phyloP scores from a whole-genome alignment of 108 stramenopile genomes.

The Conticribra weissflogii region DNA sequence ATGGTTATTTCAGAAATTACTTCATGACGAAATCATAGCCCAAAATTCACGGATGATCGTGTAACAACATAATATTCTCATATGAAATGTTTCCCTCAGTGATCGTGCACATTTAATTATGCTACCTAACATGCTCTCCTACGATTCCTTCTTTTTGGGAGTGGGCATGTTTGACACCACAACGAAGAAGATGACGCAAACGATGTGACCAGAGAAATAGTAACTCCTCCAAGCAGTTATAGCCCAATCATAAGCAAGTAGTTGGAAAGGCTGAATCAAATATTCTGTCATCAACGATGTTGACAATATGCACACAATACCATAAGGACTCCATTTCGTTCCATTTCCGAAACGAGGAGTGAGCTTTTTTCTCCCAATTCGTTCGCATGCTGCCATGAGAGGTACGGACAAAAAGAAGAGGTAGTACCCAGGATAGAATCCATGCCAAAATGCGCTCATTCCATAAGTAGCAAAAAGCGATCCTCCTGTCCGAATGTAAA shows the following conservation, averaged over 20 bases:
- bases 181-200: slow-evolving; percentile 61
- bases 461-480: slow-evolving; percentile 86
- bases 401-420: slow-evolving; percentile 93
- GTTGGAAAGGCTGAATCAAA: slow-evolving; percentile 79
- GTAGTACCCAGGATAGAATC: slow-evolving; percentile 98
- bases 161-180: slow-evolving; percentile 62
- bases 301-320: slow-evolving; percentile 65
- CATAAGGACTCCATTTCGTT: slow-evolving; percentile 74
- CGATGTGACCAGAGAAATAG: slow-evolving; percentile 84
- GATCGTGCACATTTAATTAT: no score
- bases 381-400: slow-evolving; percentile 77
- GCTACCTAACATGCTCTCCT: no score
- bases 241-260: slow-evolving; percentile 75
- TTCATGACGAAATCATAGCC: no score
- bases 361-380: slow-evolving; percentile 87
- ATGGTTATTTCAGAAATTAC: no score
- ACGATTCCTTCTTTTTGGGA: slow-evolving; percentile 65
- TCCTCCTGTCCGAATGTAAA: slow-evolving; percentile 92
- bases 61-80: no score
- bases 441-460: slow-evolving; percentile 96
- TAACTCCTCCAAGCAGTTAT: slow-evolving; percentile 70
- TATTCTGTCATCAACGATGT: slow-evolving; percentile 78
- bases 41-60: no score
- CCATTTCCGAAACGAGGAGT: slow-evolving; percentile 76
- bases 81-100: no score